These are phyloP conservation scores for Camellia sinensis DNA, from an alignment of 148 eudicot genomes.

Conservation along the genomic window DNA sequence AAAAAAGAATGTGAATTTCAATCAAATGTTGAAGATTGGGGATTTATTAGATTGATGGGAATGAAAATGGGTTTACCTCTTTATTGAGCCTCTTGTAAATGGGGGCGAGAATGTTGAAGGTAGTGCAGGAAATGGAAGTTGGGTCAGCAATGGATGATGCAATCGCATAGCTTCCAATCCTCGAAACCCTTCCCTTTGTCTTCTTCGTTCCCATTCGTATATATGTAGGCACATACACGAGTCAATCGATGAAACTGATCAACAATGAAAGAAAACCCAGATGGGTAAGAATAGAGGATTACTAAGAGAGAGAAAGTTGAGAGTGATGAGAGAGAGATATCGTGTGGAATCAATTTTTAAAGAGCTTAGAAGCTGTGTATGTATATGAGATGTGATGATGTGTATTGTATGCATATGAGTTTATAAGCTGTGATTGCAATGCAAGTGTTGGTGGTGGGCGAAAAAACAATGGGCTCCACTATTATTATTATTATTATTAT, in stretches of 20 bases:
- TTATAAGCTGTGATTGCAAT: too few species aligned
- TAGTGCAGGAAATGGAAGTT: conserved; percentile 74
- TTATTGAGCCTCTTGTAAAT: conserved; percentile 76
- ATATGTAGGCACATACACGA: not conserved
- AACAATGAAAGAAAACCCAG: not conserved
- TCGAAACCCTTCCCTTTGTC: conserved; percentile 48
- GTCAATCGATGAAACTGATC: not conserved
- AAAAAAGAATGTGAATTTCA: conserved; percentile 16
- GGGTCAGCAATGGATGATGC: conserved; percentile 62
- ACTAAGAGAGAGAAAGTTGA: too few species aligned
- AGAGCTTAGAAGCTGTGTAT: too few species aligned
- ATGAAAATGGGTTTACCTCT: conserved; percentile 39
- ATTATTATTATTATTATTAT: too few species aligned
- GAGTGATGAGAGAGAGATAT: too few species aligned
- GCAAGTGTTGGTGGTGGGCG: too few species aligned
- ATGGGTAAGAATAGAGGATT: not conserved
- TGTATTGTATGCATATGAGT: too few species aligned
- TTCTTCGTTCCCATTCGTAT: conserved; percentile 51
- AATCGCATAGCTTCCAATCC: conserved; percentile 65
- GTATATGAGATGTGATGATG: too few species aligned
- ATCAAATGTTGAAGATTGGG: not conserved
- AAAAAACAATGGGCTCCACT: too few species aligned
- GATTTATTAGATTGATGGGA: not conserved
- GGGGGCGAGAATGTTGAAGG: conserved; percentile 96
- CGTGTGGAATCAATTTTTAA: too few species aligned